A percentile compares a stretch with the other conserved stretches of the same genome.
Evolutionary conservation across 1,284 basidiomycete genomes (phyloP).

Genomic region (Cutaneotrichosporon arboriforme): DNA sequence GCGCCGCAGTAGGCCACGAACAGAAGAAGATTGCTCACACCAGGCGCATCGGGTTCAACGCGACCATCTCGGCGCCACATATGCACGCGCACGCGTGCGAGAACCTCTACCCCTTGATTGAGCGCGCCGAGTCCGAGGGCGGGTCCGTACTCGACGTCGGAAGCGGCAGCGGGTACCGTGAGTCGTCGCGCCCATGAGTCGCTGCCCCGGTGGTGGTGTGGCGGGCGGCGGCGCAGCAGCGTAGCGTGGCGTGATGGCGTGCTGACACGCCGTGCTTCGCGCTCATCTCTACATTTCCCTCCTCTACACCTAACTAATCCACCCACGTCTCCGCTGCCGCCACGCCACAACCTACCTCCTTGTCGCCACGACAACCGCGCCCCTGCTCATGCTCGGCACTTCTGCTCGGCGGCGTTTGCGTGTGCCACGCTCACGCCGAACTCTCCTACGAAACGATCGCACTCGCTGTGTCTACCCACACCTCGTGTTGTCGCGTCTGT

Average conservation of each 20-base stretch:
- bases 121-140: constrained; percentile 11
- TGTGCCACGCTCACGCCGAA: too few species aligned
- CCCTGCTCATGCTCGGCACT: too few species aligned
- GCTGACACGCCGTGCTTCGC: not conserved
- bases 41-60: constrained; percentile 45
- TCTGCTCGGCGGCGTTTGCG: too few species aligned
- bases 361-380: not conserved
- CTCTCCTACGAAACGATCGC: too few species aligned
- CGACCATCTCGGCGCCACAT: constrained; percentile 49
- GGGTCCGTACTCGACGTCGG: constrained; percentile 45
- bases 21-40: not conserved
- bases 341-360: not conserved
- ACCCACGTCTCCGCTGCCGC: too few species aligned
- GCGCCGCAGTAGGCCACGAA: constrained; percentile 37
- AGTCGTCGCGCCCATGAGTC: constrained; percentile 29
- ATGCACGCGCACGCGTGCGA: constrained; percentile 48
- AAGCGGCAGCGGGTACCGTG: constrained; percentile 61
- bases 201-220: not conserved
- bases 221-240: too few species aligned
- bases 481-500: not conserved
- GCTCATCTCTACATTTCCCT: too few species aligned
- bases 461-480: too few species aligned
- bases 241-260: not conserved
- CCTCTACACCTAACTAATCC: too few species aligned
- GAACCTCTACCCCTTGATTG: constrained; percentile 32